phyloP scores from a whole-genome alignment of 2,329 filamentous ascomycete genomes.

The Sarocladiaceae sp. region DNA sequence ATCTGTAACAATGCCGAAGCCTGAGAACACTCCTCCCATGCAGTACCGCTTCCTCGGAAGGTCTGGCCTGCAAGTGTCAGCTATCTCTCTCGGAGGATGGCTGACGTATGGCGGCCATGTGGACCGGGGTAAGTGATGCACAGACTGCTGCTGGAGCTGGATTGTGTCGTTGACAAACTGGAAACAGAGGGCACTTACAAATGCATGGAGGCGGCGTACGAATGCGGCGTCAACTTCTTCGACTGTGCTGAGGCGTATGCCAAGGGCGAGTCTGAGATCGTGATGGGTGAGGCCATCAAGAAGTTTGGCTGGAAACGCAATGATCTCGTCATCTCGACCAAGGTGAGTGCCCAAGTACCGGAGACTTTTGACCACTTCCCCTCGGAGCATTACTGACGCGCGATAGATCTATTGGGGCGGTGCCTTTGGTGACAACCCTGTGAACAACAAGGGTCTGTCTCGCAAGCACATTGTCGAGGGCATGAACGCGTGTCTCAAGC shows the following conservation, averaged over 20 bases:
- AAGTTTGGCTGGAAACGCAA: constrained; percentile 56
- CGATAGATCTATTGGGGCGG: constrained; percentile 58
- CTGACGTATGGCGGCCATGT: constrained; percentile 71
- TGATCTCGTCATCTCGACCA: constrained; percentile 56
- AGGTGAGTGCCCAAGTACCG: constrained; percentile 28
- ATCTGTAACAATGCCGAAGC: constrained; percentile 29
- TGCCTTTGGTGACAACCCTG: constrained; percentile 52
- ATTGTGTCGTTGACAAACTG: too few relatives aligned
- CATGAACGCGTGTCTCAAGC: constrained; percentile 50
- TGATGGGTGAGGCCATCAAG: constrained; percentile 55
- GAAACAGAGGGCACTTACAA: constrained; percentile 39
- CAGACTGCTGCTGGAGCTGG: background rate
- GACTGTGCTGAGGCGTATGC: constrained; percentile 54
- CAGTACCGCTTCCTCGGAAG: constrained; percentile 66
- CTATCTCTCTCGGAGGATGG: constrained; percentile 66
- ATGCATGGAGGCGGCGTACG: constrained; percentile 56
- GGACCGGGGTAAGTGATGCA: constrained; percentile 47
- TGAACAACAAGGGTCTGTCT: constrained; percentile 62
- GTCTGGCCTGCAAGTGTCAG: constrained; percentile 67
- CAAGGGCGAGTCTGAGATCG: constrained; percentile 54
- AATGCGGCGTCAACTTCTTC: constrained; percentile 57
- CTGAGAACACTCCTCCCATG: constrained; percentile 47
- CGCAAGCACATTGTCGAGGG: constrained; percentile 67
- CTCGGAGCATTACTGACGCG: background rate
- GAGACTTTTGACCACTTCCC: background rate